A percentile compares a stretch with the other conserved stretches of the same genome.
phyloP scores from a whole-genome alignment of 805 yeast genomes.

The Tetrapisispora namnaoensis region DNA sequence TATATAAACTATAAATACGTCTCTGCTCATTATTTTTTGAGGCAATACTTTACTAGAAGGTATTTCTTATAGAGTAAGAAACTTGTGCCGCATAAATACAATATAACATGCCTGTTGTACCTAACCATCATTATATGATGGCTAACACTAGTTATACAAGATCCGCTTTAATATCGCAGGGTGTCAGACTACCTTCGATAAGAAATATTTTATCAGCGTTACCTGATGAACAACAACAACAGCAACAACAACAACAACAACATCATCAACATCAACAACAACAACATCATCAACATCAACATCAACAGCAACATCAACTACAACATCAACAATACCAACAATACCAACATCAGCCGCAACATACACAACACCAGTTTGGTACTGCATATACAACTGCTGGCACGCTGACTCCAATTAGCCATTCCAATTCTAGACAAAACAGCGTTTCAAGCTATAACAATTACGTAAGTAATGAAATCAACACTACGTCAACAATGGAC shows the following conservation, averaged over 20 bases:
- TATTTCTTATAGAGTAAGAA: no score
- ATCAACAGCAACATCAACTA: background rate
- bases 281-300: no score
- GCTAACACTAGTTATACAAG: background rate
- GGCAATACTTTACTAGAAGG: no score
- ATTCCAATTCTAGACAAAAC: conserved; percentile 1
- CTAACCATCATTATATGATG: background rate
- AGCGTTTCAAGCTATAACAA: background rate
- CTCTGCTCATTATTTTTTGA: no score
- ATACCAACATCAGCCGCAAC: background rate
- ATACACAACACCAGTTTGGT: background rate
- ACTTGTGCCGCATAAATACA: background rate
- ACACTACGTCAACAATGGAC: background rate
- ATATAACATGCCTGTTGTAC: background rate
- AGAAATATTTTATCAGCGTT: conserved; percentile 1
- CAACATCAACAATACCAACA: no score
- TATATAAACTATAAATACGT: no score
- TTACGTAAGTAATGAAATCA: background rate
- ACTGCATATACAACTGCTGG: background rate
- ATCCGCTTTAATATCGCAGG: background rate
- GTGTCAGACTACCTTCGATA: conserved; percentile 2
- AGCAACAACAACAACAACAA: background rate
- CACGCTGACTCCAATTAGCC: conserved; percentile 1
- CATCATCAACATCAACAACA: no score
- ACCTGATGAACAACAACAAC: background rate